These are phyloP conservation scores for Penicillium corylophilum DNA, from an alignment of 2,329 filamentous ascomycete species.

Conservation along the genomic window DNA sequence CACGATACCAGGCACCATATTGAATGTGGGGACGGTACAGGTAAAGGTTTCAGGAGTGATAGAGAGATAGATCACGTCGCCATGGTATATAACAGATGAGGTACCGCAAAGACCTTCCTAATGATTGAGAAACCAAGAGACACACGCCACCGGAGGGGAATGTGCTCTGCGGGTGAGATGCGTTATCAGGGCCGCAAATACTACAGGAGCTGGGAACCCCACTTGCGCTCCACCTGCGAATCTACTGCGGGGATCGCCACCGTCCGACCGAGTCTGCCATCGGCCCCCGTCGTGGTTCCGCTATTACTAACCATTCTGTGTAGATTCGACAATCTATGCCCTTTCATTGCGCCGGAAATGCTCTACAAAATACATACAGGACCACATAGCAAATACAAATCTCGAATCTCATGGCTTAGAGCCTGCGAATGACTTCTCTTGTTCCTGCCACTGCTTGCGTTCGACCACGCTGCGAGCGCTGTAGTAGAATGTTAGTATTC, in stretches of 20 bases:
- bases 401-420: constrained; percentile 28
- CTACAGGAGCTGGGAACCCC: constrained; percentile 6
- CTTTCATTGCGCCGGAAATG: constrained; percentile 17
- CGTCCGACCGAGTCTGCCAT: constrained; percentile 26
- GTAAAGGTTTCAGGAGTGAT: constrained; percentile 5
- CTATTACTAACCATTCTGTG: constrained; percentile 1
- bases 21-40: constrained; percentile 4
- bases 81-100: constrained; percentile 7
- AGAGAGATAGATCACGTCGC: not conserved
- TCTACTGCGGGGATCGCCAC: constrained; percentile 41
- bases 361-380: constrained; percentile 15
- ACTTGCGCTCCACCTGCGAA: constrained; percentile 20
- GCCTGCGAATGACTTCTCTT: constrained; percentile 57
- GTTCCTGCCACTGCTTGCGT: constrained; percentile 59
- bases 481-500: constrained; percentile 1
- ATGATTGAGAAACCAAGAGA: not conserved
- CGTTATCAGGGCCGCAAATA: constrained; percentile 11
- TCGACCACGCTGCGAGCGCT: constrained; percentile 57
- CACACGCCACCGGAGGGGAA: not conserved
- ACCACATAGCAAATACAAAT: constrained; percentile 6
- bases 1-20: constrained; percentile 60
- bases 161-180: constrained; percentile 9
- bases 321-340: not conserved
- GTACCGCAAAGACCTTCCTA: constrained; percentile 18
- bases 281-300: not conserved